phyloP scores from a whole-genome alignment of 176 grass and related monocot species.

The Poa annua region DNA sequence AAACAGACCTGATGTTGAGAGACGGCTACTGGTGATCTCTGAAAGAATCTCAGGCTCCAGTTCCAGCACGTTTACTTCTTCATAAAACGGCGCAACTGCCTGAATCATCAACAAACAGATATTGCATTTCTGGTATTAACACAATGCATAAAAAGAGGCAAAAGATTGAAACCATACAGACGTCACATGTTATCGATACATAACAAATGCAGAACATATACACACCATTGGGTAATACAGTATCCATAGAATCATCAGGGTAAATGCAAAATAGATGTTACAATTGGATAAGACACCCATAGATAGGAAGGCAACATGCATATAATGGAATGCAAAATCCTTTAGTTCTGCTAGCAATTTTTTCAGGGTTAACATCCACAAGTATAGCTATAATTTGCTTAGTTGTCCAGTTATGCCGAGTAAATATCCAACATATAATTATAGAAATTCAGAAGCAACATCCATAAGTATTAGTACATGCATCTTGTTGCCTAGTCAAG shows the following conservation, averaged over 20 bases:
- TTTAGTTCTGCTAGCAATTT: background rate
- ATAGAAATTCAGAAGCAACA: conserved; percentile 14
- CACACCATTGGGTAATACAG: background rate
- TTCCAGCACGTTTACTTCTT: conserved; percentile 47
- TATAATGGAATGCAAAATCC: background rate
- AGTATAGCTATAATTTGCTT: background rate
- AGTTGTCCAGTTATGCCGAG: background rate
- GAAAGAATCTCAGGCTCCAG: conserved; percentile 57
- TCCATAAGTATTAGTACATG: background rate
- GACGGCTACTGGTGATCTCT: background rate
- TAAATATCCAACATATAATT: background rate
- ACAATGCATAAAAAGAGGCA: conserved; percentile 3
- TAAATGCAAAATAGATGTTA: background rate
- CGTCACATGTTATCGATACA: background rate
- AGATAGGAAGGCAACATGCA: background rate
- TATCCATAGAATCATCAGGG: background rate
- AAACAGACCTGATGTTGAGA: conserved; percentile 46
- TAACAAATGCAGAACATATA: background rate
- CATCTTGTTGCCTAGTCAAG: background rate
- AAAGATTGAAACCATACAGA: background rate
- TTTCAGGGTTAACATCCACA: background rate
- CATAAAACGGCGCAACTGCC: conserved; percentile 38
- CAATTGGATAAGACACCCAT: background rate
- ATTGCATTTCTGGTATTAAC: conserved; percentile 12
- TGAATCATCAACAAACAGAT: conserved; percentile 33